Evolutionary conservation across 106 monocot species (phyloP).

Genomic region (Cymbidium sinense): DNA sequence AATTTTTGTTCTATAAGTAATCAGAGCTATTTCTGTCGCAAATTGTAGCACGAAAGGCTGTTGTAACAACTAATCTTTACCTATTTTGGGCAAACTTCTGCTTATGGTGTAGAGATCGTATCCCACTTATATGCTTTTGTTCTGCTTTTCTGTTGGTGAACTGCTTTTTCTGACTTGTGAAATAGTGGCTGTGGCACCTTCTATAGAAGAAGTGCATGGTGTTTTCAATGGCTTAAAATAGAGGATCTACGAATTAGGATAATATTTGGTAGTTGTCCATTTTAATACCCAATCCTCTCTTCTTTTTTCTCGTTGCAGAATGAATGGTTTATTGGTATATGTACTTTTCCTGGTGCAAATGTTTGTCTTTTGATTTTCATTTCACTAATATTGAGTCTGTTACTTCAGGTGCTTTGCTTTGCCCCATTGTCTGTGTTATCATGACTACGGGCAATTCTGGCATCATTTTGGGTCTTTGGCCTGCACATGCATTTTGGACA

Average conservation of each 20-base stretch:
- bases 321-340: neutral
- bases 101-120: neutral
- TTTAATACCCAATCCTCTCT: neutral
- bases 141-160: neutral
- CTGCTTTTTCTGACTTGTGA: neutral
- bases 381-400: neutral
- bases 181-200: neutral
- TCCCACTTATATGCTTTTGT: neutral
- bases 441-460: slow-evolving; percentile 74
- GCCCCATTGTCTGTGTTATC: slow-evolving; percentile 61
- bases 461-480: slow-evolving; percentile 84
- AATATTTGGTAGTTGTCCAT: neutral
- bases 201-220: neutral
- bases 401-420: slow-evolving; percentile 59
- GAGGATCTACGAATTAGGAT: neutral
- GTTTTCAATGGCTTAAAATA: neutral
- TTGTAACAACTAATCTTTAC: neutral
- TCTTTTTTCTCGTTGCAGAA: neutral
- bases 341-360: neutral
- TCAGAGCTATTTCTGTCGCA: neutral
- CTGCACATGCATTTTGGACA: slow-evolving; percentile 76
- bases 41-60: neutral
- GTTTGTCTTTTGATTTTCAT: neutral
- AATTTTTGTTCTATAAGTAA: neutral
- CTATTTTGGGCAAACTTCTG: neutral